Evolutionary conservation across 768 basidiomycete species (phyloP), one percentile per base, ranked within the genome.

Genomic region (Megacollybia marginata): DNA sequence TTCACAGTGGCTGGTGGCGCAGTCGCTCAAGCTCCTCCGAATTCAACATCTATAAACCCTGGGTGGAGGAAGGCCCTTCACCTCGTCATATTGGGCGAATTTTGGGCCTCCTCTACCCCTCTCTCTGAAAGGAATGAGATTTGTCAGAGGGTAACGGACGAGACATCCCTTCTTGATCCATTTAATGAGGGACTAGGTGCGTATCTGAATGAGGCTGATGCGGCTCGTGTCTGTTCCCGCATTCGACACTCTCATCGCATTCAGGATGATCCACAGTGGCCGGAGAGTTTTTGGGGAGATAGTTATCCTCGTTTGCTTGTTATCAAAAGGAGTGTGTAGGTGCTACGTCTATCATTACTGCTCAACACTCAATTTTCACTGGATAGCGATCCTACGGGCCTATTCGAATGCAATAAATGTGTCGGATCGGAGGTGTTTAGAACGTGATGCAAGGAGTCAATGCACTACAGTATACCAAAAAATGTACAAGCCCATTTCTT

Each of bases 181-280:
- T 50, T 53, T 34, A 45, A 46, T 28, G 45, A 50, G 16, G 52
- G 48, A 19, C 45, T 50, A 15, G 46, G 48, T 20, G 40, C 48
- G 13, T 53, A 53, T 44, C 35, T 44, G 43, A 53, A 53, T 31
- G 52, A 53, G 42, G 52, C 52, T 23, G 48, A 52, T 48, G n/a
- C 42, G 32, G 48, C 40, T 33, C 19, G 43, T 46, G 12, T 32
- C 28, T 19, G 11, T 33, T 32, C 20, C 11, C 15, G 11, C 31
- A 32, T 9, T 20, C 7, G 19, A 13, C 48, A n/a, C 45, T 16
- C 33, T 47, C 13, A 11, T 13, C 34, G 43, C 20, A 48, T 33
- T 48, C 28, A 44, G 48, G 19, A 10, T 19, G 44, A 49, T n/a
- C 48, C 48, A 28, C 44, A 53, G 34, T 53, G 48, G 48, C 48